phyloP scores from a whole-genome alignment of 2,329 filamentous ascomycete genomes.

The Alternaria sp. region DNA sequence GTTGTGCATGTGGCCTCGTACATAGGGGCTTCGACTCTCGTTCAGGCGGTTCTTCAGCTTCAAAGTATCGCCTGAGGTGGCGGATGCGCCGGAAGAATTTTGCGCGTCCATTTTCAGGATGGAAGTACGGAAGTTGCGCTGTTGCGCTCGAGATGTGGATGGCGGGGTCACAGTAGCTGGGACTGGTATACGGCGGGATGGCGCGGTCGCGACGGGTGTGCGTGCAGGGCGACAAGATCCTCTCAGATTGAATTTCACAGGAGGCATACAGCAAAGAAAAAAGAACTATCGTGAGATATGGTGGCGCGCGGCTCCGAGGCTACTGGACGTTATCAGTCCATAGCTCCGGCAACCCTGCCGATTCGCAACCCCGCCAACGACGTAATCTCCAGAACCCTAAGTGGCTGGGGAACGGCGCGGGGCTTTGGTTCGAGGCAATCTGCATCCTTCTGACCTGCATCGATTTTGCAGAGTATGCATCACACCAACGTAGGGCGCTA shows the following conservation, averaged over 20 bases:
- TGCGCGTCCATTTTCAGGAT: slow-evolving; percentile 45
- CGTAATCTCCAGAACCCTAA: slow-evolving; percentile 20
- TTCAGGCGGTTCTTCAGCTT: slow-evolving; percentile 65
- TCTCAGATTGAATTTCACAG: slow-evolving; percentile 38
- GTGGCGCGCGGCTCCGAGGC: slow-evolving; percentile 12
- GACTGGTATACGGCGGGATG: slow-evolving; percentile 4
- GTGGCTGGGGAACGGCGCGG: slow-evolving; percentile 8
- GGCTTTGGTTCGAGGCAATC: slow-evolving; percentile 1
- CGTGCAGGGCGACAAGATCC: slow-evolving; percentile 35
- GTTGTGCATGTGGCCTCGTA: slow-evolving; percentile 79
- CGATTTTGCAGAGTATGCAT: slow-evolving; percentile 1
- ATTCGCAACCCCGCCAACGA: slow-evolving; percentile 23
- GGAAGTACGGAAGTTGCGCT: slow-evolving; percentile 37
- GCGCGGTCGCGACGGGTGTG: slow-evolving; percentile 16
- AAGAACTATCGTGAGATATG: background rate
- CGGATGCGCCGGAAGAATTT: slow-evolving; percentile 23
- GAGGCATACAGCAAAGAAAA: slow-evolving; percentile 36
- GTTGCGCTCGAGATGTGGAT: slow-evolving; percentile 27
- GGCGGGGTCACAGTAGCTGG: slow-evolving; percentile 18
- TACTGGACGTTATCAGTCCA: slow-evolving; percentile 16
- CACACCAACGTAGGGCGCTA: background rate
- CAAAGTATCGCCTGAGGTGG: slow-evolving; percentile 34
- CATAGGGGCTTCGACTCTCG: slow-evolving; percentile 73
- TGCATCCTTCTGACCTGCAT: slow-evolving; percentile 15
- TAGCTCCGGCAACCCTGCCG: slow-evolving; percentile 13